Evolutionary conservation across 1,284 basidiomycete species (phyloP).

Genomic region (Boletus mariae): DNA sequence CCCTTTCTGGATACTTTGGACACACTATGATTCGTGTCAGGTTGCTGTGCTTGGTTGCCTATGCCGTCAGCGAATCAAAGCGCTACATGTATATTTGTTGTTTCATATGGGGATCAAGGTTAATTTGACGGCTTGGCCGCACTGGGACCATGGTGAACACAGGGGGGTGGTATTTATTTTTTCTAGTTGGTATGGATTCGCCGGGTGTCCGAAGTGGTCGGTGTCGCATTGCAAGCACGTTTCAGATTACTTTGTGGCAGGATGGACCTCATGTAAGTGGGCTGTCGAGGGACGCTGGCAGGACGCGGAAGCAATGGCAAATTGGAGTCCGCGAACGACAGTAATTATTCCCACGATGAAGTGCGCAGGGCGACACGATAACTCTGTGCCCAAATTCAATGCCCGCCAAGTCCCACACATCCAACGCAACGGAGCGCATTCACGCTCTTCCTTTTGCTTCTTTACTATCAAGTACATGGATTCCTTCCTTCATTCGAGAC

Average conservation of each 20-base stretch:
- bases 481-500: constrained; percentile 15
- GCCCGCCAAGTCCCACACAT: constrained; percentile 37
- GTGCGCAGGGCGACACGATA: constrained; percentile 34
- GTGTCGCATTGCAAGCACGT: constrained; percentile 2
- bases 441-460: constrained; percentile 10
- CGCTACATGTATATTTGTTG: constrained; percentile 9
- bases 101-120: constrained; percentile 23
- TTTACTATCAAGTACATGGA: constrained; percentile 9
- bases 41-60: constrained; percentile 11
- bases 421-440: constrained; percentile 23
- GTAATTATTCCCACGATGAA: constrained; percentile 31
- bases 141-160: constrained; percentile 1
- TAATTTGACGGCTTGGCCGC: constrained; percentile 22
- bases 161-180: background rate
- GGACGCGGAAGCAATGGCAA: constrained; percentile 32
- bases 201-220: background rate
- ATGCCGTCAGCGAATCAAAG: constrained; percentile 16
- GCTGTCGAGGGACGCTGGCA: constrained; percentile 24
- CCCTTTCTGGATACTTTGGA: too few species aligned
- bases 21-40: background rate
- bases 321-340: constrained; percentile 35
- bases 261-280: constrained; percentile 14
- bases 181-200: background rate
- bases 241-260: background rate
- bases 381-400: constrained; percentile 39